Percentiles rank a stretch among this genome's conserved stretches.
Conservation (phyloP, 176 grass and related monocot species). For the Triticum timopheevii region DNA sequence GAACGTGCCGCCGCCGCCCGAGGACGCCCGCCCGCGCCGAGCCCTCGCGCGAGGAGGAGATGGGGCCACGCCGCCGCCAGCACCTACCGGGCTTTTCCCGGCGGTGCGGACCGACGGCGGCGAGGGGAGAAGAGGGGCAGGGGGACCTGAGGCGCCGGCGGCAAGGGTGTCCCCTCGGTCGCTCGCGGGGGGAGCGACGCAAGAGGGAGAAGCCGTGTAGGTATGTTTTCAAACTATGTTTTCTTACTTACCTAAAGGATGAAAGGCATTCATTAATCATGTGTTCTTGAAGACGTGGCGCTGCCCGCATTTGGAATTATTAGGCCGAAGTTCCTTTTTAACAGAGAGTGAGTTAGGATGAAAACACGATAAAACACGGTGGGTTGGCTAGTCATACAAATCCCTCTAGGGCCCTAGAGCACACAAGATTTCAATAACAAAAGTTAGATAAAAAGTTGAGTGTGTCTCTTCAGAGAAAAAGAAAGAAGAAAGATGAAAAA, state of each 20-base stretch:
- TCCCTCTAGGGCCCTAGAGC: conserved; percentile 23
- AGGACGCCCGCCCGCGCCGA: no score
- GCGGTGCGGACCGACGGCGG: no score
- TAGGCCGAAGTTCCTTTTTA: background rate
- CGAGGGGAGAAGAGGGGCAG: no score
- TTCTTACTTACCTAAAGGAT: background rate
- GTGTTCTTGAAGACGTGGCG: background rate
- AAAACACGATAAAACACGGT: conserved; percentile 7
- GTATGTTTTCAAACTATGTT: no score
- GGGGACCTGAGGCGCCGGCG: no score
- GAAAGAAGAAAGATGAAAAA: conserved; percentile 20
- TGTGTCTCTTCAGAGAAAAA: background rate
- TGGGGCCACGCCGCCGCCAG: no score
- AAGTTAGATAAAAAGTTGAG: conserved; percentile 26
- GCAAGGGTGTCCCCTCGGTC: no score
- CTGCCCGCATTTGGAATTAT: conserved; percentile 23
- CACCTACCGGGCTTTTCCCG: no score
- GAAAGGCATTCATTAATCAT: conserved; percentile 24
- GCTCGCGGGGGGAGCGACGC: no score
- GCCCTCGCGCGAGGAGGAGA: no score
- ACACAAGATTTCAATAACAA: background rate
- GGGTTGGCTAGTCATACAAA: conserved; percentile 26
- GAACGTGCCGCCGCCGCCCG: no score
- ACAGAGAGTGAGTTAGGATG: background rate
- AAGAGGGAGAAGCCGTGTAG: no score